These are phyloP conservation scores for Paramecium octaurelia DNA, from an alignment of 73 alveolate species.

Conservation along the genomic window DNA sequence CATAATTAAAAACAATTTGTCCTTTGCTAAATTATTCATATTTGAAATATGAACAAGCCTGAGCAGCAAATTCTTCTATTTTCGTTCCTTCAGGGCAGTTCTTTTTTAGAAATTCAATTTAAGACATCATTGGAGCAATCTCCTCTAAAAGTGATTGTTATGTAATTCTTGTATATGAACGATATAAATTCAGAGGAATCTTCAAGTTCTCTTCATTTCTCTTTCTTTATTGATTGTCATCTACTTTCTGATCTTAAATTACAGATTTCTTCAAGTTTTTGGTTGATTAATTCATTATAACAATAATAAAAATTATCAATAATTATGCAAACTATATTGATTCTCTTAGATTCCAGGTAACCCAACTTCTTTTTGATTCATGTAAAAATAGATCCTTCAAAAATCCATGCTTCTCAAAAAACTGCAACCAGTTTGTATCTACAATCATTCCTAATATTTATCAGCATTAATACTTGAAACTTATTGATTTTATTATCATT, in stretches of 20 bases:
- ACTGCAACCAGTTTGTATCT: background rate
- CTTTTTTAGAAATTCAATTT: slow-evolving; percentile 16
- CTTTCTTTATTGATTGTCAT: background rate
- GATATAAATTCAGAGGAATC: background rate
- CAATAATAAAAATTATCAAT: background rate
- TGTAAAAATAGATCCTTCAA: background rate
- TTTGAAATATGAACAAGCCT: background rate
- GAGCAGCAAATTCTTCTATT: background rate
- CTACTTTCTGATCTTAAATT: background rate
- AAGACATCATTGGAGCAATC: background rate
- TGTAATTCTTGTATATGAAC: background rate
- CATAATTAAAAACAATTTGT: slow-evolving; percentile 35
- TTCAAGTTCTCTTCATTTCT: background rate
- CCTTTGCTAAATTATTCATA: background rate
- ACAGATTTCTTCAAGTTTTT: background rate
- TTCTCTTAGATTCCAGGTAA: background rate
- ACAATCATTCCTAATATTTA: background rate
- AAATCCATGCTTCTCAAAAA: background rate
- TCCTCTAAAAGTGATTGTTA: slow-evolving; percentile 1
- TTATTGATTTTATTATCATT: background rate
- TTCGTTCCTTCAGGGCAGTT: slow-evolving; percentile 12
- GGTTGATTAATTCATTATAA: background rate
- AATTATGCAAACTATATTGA: background rate
- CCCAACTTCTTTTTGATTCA: background rate
- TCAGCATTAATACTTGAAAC: background rate